These are phyloP conservation scores for Rhodotorula kratochvilovae DNA, from an alignment of 768 basidiomycete species.

Conservation along the genomic window DNA sequence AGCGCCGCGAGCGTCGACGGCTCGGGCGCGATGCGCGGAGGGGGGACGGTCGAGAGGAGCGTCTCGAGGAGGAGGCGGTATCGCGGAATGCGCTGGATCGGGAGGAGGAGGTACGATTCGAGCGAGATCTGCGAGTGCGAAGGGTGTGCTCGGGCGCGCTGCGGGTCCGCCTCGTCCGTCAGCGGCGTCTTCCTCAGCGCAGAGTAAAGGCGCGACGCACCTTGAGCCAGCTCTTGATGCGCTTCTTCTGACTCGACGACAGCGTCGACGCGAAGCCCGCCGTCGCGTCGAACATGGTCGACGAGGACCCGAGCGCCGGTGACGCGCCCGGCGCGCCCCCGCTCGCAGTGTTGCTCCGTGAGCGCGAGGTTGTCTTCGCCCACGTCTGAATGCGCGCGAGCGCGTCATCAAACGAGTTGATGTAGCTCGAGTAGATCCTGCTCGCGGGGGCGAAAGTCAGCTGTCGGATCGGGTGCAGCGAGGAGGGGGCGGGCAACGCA, in stretches of 20 bases:
- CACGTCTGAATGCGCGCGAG: slow-evolving; percentile 82
- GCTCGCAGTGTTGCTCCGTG: slow-evolving; percentile 20
- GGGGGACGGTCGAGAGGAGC: slow-evolving; percentile 46
- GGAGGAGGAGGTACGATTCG: slow-evolving; percentile 87
- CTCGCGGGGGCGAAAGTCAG: background rate
- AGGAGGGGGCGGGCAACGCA: background rate
- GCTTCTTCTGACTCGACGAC: slow-evolving; percentile 74
- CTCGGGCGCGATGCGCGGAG: background rate
- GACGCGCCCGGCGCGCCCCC: slow-evolving; percentile 1
- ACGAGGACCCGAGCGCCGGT: slow-evolving; percentile 7
- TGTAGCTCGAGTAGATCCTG: slow-evolving; percentile 91
- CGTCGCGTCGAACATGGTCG: slow-evolving; percentile 22
- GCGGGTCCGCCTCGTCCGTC: no score
- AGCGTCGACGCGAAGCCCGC: slow-evolving; percentile 46
- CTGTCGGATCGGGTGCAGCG: no score
- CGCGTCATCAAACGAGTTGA: slow-evolving; percentile 95
- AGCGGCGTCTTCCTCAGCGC: no score
- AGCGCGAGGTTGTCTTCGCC: slow-evolving; percentile 49
- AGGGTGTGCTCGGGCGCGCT: slow-evolving; percentile 82
- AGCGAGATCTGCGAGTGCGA: slow-evolving; percentile 78
- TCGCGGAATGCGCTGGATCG: slow-evolving; percentile 94
- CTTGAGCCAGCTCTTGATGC: slow-evolving; percentile 78
- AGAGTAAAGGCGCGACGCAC: slow-evolving; percentile 34
- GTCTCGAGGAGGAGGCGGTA: slow-evolving; percentile 75
- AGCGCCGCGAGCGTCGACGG: background rate